A percentile compares a stretch with the other conserved stretches of the same genome.
Evolutionary conservation across 1,284 basidiomycete genomes (phyloP).

Genomic region (Porodaedalea pini): DNA sequence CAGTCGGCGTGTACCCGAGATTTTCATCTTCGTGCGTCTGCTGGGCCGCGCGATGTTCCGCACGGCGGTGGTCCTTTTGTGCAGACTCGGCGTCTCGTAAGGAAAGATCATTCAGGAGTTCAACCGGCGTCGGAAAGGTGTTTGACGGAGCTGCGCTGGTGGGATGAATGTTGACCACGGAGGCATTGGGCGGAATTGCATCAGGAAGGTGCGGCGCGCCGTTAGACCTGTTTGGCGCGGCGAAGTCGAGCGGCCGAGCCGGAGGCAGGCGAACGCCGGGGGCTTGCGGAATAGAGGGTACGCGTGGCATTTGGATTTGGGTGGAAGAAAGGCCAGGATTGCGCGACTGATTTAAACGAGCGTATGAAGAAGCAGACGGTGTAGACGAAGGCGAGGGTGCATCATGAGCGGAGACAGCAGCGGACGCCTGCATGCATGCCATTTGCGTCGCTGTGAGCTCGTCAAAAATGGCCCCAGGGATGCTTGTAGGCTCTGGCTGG

Average conservation of each 20-base stretch:
- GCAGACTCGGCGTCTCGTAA: background rate
- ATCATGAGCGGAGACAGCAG: background rate
- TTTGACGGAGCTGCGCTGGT: slow-evolving; percentile 26
- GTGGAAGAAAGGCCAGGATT: background rate
- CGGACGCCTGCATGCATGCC: background rate
- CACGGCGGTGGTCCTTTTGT: slow-evolving; percentile 6
- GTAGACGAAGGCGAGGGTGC: background rate
- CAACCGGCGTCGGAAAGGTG: slow-evolving; percentile 62
- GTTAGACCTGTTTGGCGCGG: background rate
- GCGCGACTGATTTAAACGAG: background rate
- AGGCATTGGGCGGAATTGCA: background rate
- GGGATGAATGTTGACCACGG: background rate
- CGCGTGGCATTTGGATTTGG: slow-evolving; percentile 5
- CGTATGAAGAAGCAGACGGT: background rate
- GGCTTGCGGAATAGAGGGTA: background rate
- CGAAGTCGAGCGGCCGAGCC: background rate
- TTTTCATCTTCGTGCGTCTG: slow-evolving; percentile 49
- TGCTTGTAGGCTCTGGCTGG: background rate
- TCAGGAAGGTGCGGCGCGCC: background rate
- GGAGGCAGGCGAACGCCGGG: background rate
- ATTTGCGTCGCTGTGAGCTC: slow-evolving; percentile 11
- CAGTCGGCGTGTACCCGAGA: slow-evolving; percentile 54
- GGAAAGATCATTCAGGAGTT: slow-evolving; percentile 51
- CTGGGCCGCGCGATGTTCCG: slow-evolving; percentile 48
- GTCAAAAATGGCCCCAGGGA: background rate